Evolutionary conservation across 2,329 filamentous ascomycete species (phyloP).

Genomic region (Monilinia fructicola): DNA sequence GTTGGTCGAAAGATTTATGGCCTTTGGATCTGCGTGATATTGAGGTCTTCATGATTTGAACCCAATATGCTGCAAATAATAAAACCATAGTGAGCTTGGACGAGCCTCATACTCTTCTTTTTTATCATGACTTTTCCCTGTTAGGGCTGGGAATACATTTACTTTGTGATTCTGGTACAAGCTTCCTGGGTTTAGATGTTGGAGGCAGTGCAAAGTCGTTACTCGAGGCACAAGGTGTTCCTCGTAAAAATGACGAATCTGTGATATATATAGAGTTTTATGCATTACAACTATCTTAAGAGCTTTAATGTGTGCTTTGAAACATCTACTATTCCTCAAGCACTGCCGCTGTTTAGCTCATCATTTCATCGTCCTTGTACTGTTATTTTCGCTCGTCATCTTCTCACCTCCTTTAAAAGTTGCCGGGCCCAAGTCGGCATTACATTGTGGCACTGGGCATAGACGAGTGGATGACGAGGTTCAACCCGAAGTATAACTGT

Average conservation of each 20-base stretch:
- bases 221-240: constrained; percentile 21
- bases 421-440: neutral
- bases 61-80: constrained; percentile 7
- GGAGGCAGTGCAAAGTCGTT: constrained; percentile 22
- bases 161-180: constrained; percentile 1
- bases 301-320: constrained; percentile 4
- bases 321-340: constrained; percentile 6
- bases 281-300: constrained; percentile 18
- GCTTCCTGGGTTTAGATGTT: neutral
- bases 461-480: constrained; percentile 16
- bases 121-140: neutral
- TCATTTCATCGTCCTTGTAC: neutral
- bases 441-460: constrained; percentile 16
- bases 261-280: constrained; percentile 21
- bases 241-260: constrained; percentile 16
- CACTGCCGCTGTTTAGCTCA: constrained; percentile 7
- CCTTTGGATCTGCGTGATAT: constrained; percentile 4
- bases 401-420: constrained; percentile 13
- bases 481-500: constrained; percentile 15
- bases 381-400: constrained; percentile 22
- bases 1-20: neutral
- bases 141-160: neutral
- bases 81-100: neutral
- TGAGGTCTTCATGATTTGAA: constrained; percentile 7
- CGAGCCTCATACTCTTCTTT: constrained; percentile 4